Percentiles rank a stretch among this genome's conserved stretches.
These are phyloP conservation scores for Coprinopsis sp. DNA, from an alignment of 768 basidiomycete species.

Conservation along the genomic window DNA sequence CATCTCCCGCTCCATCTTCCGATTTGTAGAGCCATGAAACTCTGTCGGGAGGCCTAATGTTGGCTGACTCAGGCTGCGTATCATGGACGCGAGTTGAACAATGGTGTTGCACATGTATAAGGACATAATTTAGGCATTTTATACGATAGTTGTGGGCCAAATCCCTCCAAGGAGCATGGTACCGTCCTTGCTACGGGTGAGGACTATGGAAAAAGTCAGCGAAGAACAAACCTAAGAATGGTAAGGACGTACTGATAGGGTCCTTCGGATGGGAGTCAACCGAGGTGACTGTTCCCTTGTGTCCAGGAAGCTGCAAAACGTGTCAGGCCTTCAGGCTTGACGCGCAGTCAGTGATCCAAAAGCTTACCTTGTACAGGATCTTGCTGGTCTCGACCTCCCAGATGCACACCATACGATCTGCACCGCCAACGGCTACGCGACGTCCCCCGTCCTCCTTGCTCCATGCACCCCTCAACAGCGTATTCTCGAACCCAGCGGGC, in stretches of 20 bases:
- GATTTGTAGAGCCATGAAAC: no score
- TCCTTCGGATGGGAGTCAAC: slow-evolving; percentile 96
- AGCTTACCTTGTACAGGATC: slow-evolving; percentile 69
- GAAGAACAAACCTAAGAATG: slow-evolving; percentile 1
- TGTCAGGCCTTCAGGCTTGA: background rate
- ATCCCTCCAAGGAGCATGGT: slow-evolving; percentile 92
- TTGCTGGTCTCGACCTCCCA: slow-evolving; percentile 82
- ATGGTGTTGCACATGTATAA: no score
- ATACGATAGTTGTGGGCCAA: slow-evolving; percentile 54
- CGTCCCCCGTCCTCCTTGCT: slow-evolving; percentile 78
- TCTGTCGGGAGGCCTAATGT: no score
- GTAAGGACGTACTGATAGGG: slow-evolving; percentile 71
- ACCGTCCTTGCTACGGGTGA: slow-evolving; percentile 89
- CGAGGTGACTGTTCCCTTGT: slow-evolving; percentile 94
- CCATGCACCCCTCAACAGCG: slow-evolving; percentile 83
- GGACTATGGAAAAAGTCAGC: slow-evolving; percentile 45
- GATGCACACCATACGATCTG: slow-evolving; percentile 80
- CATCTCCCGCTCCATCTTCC: no score
- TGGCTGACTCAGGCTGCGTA: no score
- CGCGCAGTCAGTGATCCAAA: background rate
- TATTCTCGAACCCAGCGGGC: slow-evolving; percentile 91
- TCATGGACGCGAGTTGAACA: no score
- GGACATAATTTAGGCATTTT: slow-evolving; percentile 15
- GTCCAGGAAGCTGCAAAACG: slow-evolving; percentile 79
- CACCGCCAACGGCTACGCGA: slow-evolving; percentile 84